These are phyloP conservation scores for Diaporthe batatas DNA, from an alignment of 2,329 filamentous ascomycete genomes.

Conservation along the genomic window DNA sequence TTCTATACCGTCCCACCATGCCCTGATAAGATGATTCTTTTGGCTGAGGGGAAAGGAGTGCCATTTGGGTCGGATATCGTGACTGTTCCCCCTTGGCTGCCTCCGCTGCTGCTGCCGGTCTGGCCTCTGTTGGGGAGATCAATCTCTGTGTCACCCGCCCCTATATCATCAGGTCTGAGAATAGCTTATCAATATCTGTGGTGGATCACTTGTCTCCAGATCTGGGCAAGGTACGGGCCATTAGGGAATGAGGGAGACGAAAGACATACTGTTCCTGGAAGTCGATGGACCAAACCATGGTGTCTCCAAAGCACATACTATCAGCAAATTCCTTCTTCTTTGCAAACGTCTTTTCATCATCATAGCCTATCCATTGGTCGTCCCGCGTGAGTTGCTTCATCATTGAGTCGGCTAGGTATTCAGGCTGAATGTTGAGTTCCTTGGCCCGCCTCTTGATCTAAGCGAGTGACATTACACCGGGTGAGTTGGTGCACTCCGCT, in stretches of 20 bases:
- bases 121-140: not conserved
- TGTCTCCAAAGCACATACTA: slow-evolving; percentile 50
- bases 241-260: too few species aligned
- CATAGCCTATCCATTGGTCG: slow-evolving; percentile 48
- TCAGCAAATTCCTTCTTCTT: slow-evolving; percentile 49
- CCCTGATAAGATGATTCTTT: not conserved
- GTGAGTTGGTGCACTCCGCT: slow-evolving; percentile 47
- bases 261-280: not conserved
- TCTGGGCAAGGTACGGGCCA: too few species aligned
- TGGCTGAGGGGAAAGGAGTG: not conserved
- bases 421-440: not conserved
- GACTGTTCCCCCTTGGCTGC: not conserved
- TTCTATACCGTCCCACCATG: not conserved
- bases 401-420: slow-evolving; percentile 37
- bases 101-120: not conserved
- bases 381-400: slow-evolving; percentile 49
- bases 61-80: not conserved
- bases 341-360: slow-evolving; percentile 44
- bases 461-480: slow-evolving; percentile 49
- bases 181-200: not conserved
- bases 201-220: not conserved
- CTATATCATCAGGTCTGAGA: not conserved
- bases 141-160: not conserved
- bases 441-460: slow-evolving; percentile 52
- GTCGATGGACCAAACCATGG: slow-evolving; percentile 51